A percentile compares a stretch with the other conserved stretches of the same genome.
phyloP scores from a whole-genome alignment of 306 rosid species.

The Ormosia emarginata region DNA sequence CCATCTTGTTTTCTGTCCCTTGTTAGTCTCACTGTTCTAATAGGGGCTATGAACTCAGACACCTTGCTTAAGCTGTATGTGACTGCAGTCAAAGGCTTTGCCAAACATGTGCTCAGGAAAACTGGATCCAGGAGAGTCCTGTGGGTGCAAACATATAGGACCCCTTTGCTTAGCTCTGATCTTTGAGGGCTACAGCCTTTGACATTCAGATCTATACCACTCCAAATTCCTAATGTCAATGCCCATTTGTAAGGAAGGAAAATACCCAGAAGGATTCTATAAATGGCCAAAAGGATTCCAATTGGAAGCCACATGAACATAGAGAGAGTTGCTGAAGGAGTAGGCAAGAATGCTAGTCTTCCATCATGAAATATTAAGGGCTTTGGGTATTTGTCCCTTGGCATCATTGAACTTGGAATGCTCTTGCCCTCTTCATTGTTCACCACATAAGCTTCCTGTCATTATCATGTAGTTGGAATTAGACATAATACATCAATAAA shows the following conservation, averaged over 20 bases:
- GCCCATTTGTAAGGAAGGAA: constrained; percentile 56
- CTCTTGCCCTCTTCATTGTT: constrained; percentile 48
- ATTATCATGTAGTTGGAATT: constrained; percentile 10
- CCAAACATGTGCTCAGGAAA: constrained; percentile 46
- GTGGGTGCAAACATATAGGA: constrained; percentile 72
- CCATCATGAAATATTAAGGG: constrained; percentile 90
- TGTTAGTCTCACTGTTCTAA: constrained; percentile 61
- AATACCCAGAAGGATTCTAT: constrained; percentile 57
- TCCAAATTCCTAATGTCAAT: constrained; percentile 29
- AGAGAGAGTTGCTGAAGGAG: constrained; percentile 63
- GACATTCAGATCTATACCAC: constrained; percentile 43
- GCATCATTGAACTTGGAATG: constrained; percentile 24
- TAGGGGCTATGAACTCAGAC: constrained; percentile 59
- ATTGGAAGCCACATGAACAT: constrained; percentile 86
- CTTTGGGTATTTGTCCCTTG: constrained; percentile 67
- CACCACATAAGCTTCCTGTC: constrained; percentile 73
- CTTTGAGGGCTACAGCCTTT: constrained; percentile 25
- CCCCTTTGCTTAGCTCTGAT: constrained; percentile 39
- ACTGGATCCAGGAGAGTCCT: constrained; percentile 81
- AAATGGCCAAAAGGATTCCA: constrained; percentile 57
- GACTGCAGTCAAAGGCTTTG: constrained; percentile 62
- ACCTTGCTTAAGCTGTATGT: constrained; percentile 74
- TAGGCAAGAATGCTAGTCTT: constrained; percentile 84
- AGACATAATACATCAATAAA: background rate
- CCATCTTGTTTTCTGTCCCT: constrained; percentile 74